Conservation (phyloP, 805 yeast species). For the Suhomyces vadensis region DNA sequence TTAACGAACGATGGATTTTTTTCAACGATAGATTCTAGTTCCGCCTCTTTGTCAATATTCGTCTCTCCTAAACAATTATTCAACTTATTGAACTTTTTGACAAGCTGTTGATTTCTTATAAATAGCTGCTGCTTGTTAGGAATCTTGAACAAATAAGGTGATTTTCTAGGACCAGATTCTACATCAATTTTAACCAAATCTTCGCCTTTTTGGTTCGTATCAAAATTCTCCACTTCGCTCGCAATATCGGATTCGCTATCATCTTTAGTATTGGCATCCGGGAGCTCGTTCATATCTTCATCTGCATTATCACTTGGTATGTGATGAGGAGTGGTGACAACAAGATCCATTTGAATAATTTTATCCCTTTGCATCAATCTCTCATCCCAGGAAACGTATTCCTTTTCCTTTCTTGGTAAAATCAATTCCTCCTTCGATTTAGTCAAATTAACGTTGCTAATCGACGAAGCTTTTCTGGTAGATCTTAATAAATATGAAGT, state of each 20-base stretch:
- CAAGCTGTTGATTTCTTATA: slow-evolving; percentile 18
- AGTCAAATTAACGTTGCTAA: slow-evolving; percentile 34
- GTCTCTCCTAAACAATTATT: slow-evolving; percentile 2
- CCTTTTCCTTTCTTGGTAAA: slow-evolving; percentile 27
- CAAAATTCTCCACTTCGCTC: slow-evolving; percentile 6
- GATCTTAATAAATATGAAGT: slow-evolving; percentile 61
- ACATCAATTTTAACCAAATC: too few species aligned
- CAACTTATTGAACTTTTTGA: not conserved
- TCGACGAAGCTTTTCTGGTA: slow-evolving; percentile 50
- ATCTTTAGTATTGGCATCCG: too few species aligned
- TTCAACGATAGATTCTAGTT: not conserved
- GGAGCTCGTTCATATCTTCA: slow-evolving; percentile 10
- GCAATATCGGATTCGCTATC: not conserved
- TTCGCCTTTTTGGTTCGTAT: not conserved
- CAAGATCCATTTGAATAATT: slow-evolving; percentile 21
- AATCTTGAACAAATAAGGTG: slow-evolving; percentile 17
- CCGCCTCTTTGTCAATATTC: not conserved
- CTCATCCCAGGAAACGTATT: slow-evolving; percentile 40
- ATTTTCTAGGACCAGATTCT: slow-evolving; percentile 7
- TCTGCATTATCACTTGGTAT: slow-evolving; percentile 11
- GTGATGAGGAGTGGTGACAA: slow-evolving; percentile 19
- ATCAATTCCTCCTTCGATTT: slow-evolving; percentile 43
- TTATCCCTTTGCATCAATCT: slow-evolving; percentile 33
- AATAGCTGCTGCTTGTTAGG: slow-evolving; percentile 29
- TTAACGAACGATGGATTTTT: not conserved